These are phyloP conservation scores for Centaurea solstitialis DNA, from an alignment of 129 eudicot species.

Conservation along the genomic window DNA sequence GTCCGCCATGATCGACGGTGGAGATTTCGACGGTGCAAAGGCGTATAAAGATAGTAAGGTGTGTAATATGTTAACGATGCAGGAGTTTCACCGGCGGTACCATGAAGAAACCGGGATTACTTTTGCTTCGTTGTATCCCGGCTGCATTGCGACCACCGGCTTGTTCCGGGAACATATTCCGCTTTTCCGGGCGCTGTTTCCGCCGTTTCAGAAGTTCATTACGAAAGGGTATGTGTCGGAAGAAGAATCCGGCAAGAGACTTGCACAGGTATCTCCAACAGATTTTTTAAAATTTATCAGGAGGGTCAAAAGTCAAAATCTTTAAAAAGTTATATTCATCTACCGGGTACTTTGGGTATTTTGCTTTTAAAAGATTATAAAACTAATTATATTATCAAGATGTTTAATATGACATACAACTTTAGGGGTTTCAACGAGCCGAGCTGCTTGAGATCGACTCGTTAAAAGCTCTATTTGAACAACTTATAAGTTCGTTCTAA, in stretches of 20 bases:
- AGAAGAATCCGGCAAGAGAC: slow-evolving; percentile 85
- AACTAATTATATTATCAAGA: too few relatives aligned
- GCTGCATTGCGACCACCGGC: slow-evolving; percentile 90
- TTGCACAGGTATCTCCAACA: slow-evolving; percentile 65
- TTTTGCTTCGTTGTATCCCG: slow-evolving; percentile 86
- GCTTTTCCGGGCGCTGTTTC: slow-evolving; percentile 69
- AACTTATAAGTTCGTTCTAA: background rate
- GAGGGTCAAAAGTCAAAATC: too few relatives aligned
- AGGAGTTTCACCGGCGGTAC: slow-evolving; percentile 84
- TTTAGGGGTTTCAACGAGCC: too few relatives aligned
- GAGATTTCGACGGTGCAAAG: slow-evolving; percentile 73
- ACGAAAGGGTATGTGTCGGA: slow-evolving; percentile 88
- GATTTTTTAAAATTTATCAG: too few relatives aligned
- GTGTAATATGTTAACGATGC: slow-evolving; percentile 91
- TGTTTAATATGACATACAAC: too few relatives aligned
- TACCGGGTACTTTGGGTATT: too few relatives aligned
- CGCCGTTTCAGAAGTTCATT: slow-evolving; percentile 86
- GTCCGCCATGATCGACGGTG: slow-evolving; percentile 90
- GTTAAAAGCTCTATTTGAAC: too few relatives aligned
- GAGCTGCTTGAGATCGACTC: too few relatives aligned
- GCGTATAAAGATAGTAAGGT: slow-evolving; percentile 91
- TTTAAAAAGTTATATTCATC: too few relatives aligned
- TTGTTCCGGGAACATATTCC: slow-evolving; percentile 92
- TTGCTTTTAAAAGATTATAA: too few relatives aligned
- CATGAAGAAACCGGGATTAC: slow-evolving; percentile 92